Evolutionary conservation across 176 grass and related monocot species (phyloP).

Genomic region (Zoysia japonica): DNA sequence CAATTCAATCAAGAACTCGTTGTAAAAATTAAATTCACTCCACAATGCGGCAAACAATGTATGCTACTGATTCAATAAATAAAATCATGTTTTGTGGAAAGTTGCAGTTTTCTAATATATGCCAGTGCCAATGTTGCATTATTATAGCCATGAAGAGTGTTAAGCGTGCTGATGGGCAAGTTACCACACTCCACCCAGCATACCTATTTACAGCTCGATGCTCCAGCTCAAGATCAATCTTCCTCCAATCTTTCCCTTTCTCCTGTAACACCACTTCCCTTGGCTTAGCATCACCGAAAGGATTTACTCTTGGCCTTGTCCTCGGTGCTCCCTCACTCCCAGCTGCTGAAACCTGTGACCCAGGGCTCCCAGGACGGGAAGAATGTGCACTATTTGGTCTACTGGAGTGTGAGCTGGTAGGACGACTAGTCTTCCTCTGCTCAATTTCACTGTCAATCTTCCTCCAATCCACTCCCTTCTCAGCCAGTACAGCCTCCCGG

Average conservation of each 20-base stretch:
- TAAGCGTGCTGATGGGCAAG: background rate
- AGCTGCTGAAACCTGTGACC: constrained; percentile 55
- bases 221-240: constrained; percentile 87
- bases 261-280: constrained; percentile 81
- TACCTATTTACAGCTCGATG: constrained; percentile 85
- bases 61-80: background rate
- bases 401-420: constrained; percentile 81
- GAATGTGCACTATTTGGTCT: constrained; percentile 85
- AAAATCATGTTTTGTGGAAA: background rate
- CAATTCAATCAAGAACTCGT: background rate
- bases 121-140: background rate
- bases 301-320: constrained; percentile 72
- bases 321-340: constrained; percentile 54
- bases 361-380: constrained; percentile 79
- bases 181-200: background rate
- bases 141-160: background rate
- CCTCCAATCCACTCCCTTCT: constrained; percentile 89
- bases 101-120: background rate
- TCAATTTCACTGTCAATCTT: constrained; percentile 79
- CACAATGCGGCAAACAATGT: background rate
- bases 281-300: constrained; percentile 92
- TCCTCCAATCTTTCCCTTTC: constrained; percentile 95
- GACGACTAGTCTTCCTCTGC: constrained; percentile 72
- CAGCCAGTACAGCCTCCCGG: constrained; percentile 75
- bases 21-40: background rate